Evolutionary conservation across 2,329 filamentous ascomycete genomes (phyloP), one percentile per base, ranked within the genome.

Genomic region (Xylaria sp.): DNA sequence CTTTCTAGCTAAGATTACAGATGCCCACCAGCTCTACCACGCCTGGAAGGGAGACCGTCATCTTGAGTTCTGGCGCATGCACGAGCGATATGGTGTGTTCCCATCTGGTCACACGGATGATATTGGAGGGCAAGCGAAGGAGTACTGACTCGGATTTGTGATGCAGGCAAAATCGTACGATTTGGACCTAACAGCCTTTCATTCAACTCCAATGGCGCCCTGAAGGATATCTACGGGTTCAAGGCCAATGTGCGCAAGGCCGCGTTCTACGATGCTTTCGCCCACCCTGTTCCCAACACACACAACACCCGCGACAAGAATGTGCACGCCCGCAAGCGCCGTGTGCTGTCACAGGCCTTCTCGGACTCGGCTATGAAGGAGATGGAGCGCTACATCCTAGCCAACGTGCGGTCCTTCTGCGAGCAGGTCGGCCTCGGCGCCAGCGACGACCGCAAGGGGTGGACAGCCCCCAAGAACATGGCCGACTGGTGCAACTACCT

Each of bases 121-220:
- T 16, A 47, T 21, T 9, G 21, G 12, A 4, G 4, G 25, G 25
- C 8, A 5, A n/a, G 65, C 6, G 48, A 37, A n/a, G 5, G 40
- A 16, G 23, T 40, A 29, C 5, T 74, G 69, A 18, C 75, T 55
- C 9, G 42, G 42, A 69, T 57, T 18, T n/a, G 16, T 55, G 2
- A 10, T 21, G 0, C 0, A 89, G 87, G 88, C 73, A 82, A 84
- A n/a, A 79, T 89, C 60, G 91, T 95, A n/a, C 91, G 93, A 32
- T 92, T 91, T 72, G 92, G 91, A 0, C 93, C 93, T 53, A 93
- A 93, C 79, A 88, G 88, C 69, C 82, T 97, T 50, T 93, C 90
- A 0, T 88, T 97, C 82, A 95, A 96, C 84, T 90, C 89, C 63
- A 87, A 86, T 69, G 85, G 86, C 8, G 91, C 91, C 0, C 82